Percentiles rank a stretch among this genome's conserved stretches.
These are phyloP conservation scores for Phytophthora melonis DNA, from an alignment of 352 stramenopile species.

Conservation along the genomic window DNA sequence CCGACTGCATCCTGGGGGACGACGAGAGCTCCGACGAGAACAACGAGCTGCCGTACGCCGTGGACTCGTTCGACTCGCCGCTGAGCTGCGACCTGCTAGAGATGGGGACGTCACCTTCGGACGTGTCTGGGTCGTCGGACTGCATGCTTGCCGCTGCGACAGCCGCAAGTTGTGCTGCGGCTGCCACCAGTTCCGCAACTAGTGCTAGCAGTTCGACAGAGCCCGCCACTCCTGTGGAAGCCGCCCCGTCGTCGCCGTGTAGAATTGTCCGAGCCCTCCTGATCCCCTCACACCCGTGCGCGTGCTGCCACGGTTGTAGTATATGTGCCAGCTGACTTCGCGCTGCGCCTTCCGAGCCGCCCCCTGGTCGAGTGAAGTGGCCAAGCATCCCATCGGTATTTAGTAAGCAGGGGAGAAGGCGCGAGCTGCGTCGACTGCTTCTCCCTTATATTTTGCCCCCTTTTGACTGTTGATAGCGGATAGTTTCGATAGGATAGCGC, in stretches of 20 bases:
- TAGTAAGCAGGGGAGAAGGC: slow-evolving; percentile 41
- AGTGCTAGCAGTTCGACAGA: slow-evolving; percentile 31
- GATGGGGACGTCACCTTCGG: slow-evolving; percentile 76
- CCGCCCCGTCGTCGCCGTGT: slow-evolving; percentile 36
- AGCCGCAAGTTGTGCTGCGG: slow-evolving; percentile 27
- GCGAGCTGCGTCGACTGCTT: slow-evolving; percentile 17
- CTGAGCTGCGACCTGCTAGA: slow-evolving; percentile 57
- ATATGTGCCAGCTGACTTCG: slow-evolving; percentile 35
- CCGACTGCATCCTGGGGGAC: slow-evolving; percentile 77
- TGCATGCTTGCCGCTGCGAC: slow-evolving; percentile 58
- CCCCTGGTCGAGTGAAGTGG: slow-evolving; percentile 27
- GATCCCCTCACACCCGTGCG: slow-evolving; percentile 18
- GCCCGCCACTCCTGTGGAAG: slow-evolving; percentile 18
- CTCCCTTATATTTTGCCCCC: slow-evolving; percentile 34
- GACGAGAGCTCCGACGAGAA: slow-evolving; percentile 56
- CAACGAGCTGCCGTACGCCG: slow-evolving; percentile 69
- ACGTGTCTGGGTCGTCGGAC: slow-evolving; percentile 59
- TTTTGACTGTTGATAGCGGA: slow-evolving; percentile 42
- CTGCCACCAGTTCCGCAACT: slow-evolving; percentile 7
- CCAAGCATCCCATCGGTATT: slow-evolving; percentile 42
- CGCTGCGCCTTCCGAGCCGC: slow-evolving; percentile 21
- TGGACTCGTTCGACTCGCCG: slow-evolving; percentile 69
- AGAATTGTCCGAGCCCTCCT: slow-evolving; percentile 12
- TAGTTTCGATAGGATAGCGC: slow-evolving; percentile 41
- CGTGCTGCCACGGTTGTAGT: slow-evolving; percentile 33